phyloP scores from a whole-genome alignment of 1,284 basidiomycete genomes.

The Ceraceosorus guamensis region DNA sequence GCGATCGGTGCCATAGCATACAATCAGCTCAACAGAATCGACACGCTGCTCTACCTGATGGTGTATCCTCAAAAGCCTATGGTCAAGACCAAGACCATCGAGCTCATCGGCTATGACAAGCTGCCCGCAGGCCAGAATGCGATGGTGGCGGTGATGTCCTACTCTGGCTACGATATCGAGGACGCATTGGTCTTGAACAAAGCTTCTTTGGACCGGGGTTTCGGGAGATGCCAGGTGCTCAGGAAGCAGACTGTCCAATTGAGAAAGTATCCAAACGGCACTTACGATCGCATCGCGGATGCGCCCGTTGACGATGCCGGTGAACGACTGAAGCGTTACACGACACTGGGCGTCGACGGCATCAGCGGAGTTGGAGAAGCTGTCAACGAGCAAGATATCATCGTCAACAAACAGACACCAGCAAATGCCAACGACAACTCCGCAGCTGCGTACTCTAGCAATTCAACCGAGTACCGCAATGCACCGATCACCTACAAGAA shows the following conservation, averaged over 20 bases:
- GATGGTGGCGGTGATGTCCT: conserved; percentile 97
- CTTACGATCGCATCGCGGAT: conserved; percentile 91
- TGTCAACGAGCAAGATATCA: conserved; percentile 85
- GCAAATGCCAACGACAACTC: conserved; percentile 67
- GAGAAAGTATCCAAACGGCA: conserved; percentile 93
- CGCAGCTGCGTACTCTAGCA: conserved; percentile 33
- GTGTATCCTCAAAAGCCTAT: conserved; percentile 99
- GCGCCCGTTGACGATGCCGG: conserved; percentile 73
- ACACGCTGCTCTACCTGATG: conserved; percentile 94
- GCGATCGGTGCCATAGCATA: conserved; percentile 98
- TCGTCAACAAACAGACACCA: conserved; percentile 94
- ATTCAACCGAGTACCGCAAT: conserved; percentile 55
- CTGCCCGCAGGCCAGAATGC: conserved; percentile 98
- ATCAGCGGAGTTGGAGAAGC: conserved; percentile 90
- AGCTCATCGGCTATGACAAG: conserved; percentile 90
- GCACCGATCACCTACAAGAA: conserved; percentile 39
- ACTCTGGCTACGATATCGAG: conserved; percentile 98
- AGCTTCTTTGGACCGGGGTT: conserved; percentile 75
- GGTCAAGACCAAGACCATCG: conserved; percentile 89
- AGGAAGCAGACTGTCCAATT: conserved; percentile 91
- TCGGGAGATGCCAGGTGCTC: conserved; percentile 93
- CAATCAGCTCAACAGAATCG: conserved; percentile 92
- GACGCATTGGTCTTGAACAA: conserved; percentile 96
- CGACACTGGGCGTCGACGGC: conserved; percentile 84
- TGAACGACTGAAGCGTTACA: conserved; percentile 71